Evolutionary conservation across 2,329 filamentous ascomycete species (phyloP), one percentile per base, ranked within the genome.

Genomic region (Apiospora sp.): DNA sequence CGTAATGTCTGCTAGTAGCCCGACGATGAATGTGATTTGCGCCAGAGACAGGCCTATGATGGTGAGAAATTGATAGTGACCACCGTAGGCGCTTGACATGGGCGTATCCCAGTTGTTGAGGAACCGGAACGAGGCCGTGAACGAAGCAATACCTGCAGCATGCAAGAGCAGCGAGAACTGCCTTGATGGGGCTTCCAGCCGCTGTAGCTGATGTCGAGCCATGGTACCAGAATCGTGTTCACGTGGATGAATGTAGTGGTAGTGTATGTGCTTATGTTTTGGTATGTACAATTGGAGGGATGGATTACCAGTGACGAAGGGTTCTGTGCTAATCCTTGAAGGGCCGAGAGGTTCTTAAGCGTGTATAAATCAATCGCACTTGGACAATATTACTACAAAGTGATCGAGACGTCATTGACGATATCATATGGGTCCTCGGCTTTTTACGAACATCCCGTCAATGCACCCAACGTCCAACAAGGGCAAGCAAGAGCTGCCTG

Each of bases 51-150:
- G 87, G 37, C 92, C 92, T 72, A 94, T 88, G 78, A 94, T 94
- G 75, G 92, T 95, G 44, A 95, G 86, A 78, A 92, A 94, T 80
- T 93, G 91, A 74, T 91, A 88, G 78, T 93, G 88, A 83, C 92
- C 87, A 72, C 92, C 92, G 77, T 92, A 93, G 1, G 90, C 86
- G 0, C 85, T 83, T 69, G 87, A 87, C 64, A 91, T 86, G 70
- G 85, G 81, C 14, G 85, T 87, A 1, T 89, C 87, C 81, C 86
- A 89, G 16, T 77, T 75, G 22, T 80, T 76, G 2, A 91, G 82
- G 76, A 87, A 90, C 73, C 84, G 80, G 79, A 90, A 91, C 69
- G 84, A 89, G 68, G 86, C 85, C 27, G 81, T 75, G 77, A 91
- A 91, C 8, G 87, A 90, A 49, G 83, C 77, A 67, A 88, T 83